A percentile compares a stretch with the other conserved stretches of the same genome.
These are phyloP conservation scores for Nigrospora sphaerica DNA, from an alignment of 2,329 filamentous ascomycete species.

Conservation along the genomic window DNA sequence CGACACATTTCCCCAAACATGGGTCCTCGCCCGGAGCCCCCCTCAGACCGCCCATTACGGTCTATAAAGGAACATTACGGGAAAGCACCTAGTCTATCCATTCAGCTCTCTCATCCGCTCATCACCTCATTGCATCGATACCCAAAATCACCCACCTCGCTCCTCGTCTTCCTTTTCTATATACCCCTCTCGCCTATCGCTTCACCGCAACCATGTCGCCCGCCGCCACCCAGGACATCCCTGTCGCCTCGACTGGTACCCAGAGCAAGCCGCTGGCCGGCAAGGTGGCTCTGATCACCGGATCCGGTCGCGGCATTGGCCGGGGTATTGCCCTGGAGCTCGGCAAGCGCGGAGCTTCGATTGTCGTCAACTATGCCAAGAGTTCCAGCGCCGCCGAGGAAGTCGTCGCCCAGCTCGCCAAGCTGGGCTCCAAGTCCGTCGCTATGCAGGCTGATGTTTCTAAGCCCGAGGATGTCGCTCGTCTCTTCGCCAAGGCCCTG, in stretches of 20 bases:
- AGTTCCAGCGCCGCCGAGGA: conserved; percentile 47
- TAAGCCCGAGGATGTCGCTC: conserved; percentile 48
- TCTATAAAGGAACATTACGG: too few relatives aligned
- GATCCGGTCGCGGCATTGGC: conserved; percentile 59
- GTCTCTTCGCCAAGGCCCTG: conserved; percentile 59
- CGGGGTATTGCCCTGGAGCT: conserved; percentile 61
- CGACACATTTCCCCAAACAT: conserved; percentile 4
- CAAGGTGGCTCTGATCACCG: conserved; percentile 57
- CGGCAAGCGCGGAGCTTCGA: conserved; percentile 54
- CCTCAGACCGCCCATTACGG: too few relatives aligned
- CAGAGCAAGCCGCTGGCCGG: conserved; percentile 33
- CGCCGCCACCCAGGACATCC: conserved; percentile 12
- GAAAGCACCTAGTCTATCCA: too few relatives aligned
- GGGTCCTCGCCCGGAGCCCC: not conserved
- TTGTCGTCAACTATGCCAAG: conserved; percentile 62
- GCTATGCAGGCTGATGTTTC: conserved; percentile 60
- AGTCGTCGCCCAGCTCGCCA: conserved; percentile 45
- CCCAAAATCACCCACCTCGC: not conserved
- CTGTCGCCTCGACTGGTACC: conserved; percentile 15
- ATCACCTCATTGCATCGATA: too few relatives aligned
- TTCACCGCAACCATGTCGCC: conserved; percentile 18
- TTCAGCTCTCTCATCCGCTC: too few relatives aligned
- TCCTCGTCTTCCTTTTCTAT: not conserved
- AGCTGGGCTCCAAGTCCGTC: conserved; percentile 49
- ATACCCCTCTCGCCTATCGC: not conserved